Evolutionary conservation across 768 basidiomycete genomes (phyloP).

Genomic region (Macrolepiota albuminosa): DNA sequence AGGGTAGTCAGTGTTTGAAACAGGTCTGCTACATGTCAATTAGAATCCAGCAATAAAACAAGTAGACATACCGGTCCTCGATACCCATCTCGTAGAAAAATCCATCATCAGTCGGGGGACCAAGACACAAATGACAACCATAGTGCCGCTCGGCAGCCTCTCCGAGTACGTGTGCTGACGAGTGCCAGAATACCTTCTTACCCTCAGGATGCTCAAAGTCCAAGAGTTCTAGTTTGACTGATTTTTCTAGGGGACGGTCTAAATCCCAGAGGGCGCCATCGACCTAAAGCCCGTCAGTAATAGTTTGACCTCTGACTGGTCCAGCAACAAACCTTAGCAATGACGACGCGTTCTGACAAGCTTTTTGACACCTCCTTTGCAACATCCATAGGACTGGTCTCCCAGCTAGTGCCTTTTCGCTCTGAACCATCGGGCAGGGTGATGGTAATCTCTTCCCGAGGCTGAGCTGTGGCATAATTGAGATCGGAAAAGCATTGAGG

Average conservation of each 20-base stretch:
- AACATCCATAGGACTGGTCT: slow-evolving; percentile 89
- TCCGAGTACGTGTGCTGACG: slow-evolving; percentile 95
- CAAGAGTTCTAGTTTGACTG: slow-evolving; percentile 76
- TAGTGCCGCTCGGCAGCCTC: slow-evolving; percentile 96
- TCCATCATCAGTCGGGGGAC: slow-evolving; percentile 95
- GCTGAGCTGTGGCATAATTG: slow-evolving; percentile 48
- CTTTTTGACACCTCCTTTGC: slow-evolving; percentile 86
- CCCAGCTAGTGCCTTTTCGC: slow-evolving; percentile 85
- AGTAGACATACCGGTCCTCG: slow-evolving; percentile 54
- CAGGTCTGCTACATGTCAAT: slow-evolving; percentile 42
- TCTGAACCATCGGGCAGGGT: slow-evolving; percentile 85
- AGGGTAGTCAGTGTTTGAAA: slow-evolving; percentile 81
- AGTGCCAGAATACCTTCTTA: slow-evolving; percentile 99
- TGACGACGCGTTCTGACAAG: slow-evolving; percentile 84
- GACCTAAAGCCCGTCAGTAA: slow-evolving; percentile 44
- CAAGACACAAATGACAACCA: slow-evolving; percentile 94
- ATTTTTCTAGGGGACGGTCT: slow-evolving; percentile 86
- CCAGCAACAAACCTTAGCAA: slow-evolving; percentile 70
- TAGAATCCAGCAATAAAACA: background rate
- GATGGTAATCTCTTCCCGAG: slow-evolving; percentile 77
- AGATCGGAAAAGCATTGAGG: background rate
- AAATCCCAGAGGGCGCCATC: slow-evolving; percentile 90
- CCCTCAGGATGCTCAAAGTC: slow-evolving; percentile 94
- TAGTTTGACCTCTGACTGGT: background rate
- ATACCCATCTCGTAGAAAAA: slow-evolving; percentile 99